Base-by-base conservation (phyloP, 345 rosid species). In the Pistacia vera region DNA sequence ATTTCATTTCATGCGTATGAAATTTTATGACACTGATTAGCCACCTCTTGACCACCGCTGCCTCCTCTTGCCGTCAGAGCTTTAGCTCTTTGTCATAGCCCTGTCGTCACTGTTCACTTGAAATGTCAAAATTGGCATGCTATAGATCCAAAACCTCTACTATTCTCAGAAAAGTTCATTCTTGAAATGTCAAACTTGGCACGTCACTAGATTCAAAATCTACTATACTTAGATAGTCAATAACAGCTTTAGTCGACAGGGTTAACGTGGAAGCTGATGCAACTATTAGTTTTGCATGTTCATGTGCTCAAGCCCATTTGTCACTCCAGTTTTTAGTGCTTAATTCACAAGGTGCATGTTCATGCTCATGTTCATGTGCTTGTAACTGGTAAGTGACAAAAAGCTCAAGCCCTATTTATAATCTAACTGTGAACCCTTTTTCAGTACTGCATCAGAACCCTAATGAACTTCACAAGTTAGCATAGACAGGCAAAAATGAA, bases 211-310 rank as follows among this genome's bases (percentile, higher is more conserved):
- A 44, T 44, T 56, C 56, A 25, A 59, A 46, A 4, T 7, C 10
- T 59, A 13, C 75, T 25, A 5, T 41, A 22, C 7, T 59, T 44
- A 8, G 56, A 46, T 25, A 41, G 2, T 13, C 11, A 11, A 22
- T 71, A 8, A 11, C 30, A n/a, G 55, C 66, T 13, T 58, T 28
- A 13, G 22, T 60, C n/a, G 56, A 25, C 18, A 11, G n/a, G 14
- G 60, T 73, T 60, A 14, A 62, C 60, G 68, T 62, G 76, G 67
- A 62, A 62, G 68, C 68, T 13, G 30, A 60, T 22, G 4, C 58
- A 18, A 8, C n/a, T 36, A 1, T 8, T n/a, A 49, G 11, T 3
- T 8, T 38, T 62, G 75, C 75, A 72, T 61, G 75, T 48, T 7
- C 28, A 33, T 30, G 75, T 30, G 75, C 20, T 71, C 5, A 14